Evolutionary conservation across 1,284 basidiomycete genomes (phyloP), one percentile per base, ranked within the genome.

Genomic region (Microbotryum lychnidis-dioicae): DNA sequence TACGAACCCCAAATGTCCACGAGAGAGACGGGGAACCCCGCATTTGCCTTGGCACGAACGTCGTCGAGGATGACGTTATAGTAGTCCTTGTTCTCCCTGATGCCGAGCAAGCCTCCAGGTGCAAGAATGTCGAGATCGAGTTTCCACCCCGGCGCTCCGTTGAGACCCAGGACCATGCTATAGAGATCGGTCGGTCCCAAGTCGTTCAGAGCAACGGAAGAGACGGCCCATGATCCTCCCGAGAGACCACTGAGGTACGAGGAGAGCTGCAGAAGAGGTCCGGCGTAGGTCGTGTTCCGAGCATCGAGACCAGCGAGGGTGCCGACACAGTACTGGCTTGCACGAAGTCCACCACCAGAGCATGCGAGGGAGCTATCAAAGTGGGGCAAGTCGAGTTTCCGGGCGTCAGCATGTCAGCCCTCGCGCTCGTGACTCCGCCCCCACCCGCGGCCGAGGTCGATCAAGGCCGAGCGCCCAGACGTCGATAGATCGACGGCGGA

Each of bases 231-330:
- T 0, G 62, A 63, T 12, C 67, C 69, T 81, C 85, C 85, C 58
- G 84, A 85, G 0, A 86, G 76, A 1, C 80, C 84, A 4, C 80
- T 71, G 21, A 85, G 72, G 73, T 87, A 87, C 2, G 82, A 81
- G 8, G 82, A 73, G 29, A 85, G 81, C 70, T 87, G 85, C 45
- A 86, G 74, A 1, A 87, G 73, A 1, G 84, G 84, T 4, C 84
- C 86, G 12, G 83, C 77, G 4, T 55, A 60, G 14, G 80, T 77
- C 6, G 75, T 73, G 65, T 87, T 85, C 42, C 85, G 76, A 3
- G 77, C 79, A 72, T 87, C 86, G 27, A 87, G 74, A 0, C 77
- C 84, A 27, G 77, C 80, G 7, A 87, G 70, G 48, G 80, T 79
- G 9, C 78, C 83, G 1, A 84, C 83, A 3, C 80, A 83, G 63